Base-by-base conservation (phyloP, 2,329 filamentous ascomycete genomes). In the Botrytis pseudocinerea region DNA sequence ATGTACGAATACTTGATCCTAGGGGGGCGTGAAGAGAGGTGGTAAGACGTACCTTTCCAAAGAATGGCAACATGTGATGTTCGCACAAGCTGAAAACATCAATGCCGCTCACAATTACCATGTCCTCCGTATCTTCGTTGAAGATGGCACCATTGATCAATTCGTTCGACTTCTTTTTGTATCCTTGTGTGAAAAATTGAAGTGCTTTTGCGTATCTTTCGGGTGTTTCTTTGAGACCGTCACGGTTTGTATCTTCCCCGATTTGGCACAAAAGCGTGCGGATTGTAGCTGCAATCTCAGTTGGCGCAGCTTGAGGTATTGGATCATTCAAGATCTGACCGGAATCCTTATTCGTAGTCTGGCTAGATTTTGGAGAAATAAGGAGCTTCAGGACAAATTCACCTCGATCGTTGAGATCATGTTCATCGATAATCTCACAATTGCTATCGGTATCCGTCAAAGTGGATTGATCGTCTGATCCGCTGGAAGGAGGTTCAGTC, bases 41-140 rank as follows among this genome's bases (percentile, higher is more conserved):
- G 18, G 57, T n/a, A 64, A 59, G 46, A 48, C 81, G 69, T 85
- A 94, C 93, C 89, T 97, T 98, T 78, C 95, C 95, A 7, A 88
- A 94, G 79, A 98, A 98, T 0, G 95, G 95, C 20, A 98, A 94
- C 80, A 98, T 87, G 81, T 98, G 95, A 82, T 98, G 95, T 84
- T 98, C 95, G 85, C 95, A 98, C 63, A 98, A 85, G 74, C 92
- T 95, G 82, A 94, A 97, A 32, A 98, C 89, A 80, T 98, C 94
- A 80, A 98, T 97, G 79, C 98, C 94, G 84, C 96, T 97, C 75
- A 98, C 93, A 78, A 98, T 97, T 57, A 98, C 94, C 84, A 98
- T 89, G 83, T 98, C 95, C 80, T 97, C 94, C 81, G 97, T 94
- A 76, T 95, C 93, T 82, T 98, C 95, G 79, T 97, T 91, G 83